A percentile compares a stretch with the other conserved stretches of the same genome.
Conservation (phyloP, 2,329 filamentous ascomycete species). For the Colletotrichum kahawae region DNA sequence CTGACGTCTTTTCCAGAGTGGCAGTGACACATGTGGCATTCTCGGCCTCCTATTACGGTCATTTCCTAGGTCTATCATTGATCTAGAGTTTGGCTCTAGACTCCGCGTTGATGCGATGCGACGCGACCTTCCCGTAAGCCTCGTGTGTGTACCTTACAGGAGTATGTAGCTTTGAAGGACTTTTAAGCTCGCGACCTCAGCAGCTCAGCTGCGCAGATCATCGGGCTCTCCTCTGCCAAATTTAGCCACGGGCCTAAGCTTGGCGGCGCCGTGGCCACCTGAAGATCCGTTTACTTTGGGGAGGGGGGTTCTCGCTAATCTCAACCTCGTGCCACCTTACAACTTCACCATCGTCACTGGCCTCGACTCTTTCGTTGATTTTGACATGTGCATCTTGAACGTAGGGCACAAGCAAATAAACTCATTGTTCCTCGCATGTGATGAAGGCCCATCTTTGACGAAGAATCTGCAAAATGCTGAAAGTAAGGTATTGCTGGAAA, state of each 20-base stretch:
- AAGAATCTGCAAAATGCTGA: accelerated
- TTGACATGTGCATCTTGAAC: background rate
- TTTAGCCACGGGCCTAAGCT: background rate
- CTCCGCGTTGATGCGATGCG: background rate
- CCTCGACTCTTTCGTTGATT: background rate
- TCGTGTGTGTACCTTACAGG: background rate
- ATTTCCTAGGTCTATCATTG: background rate
- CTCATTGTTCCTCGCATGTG: background rate
- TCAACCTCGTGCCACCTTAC: background rate
- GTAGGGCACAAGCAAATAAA: background rate
- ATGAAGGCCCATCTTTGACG: background rate
- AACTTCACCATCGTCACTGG: background rate
- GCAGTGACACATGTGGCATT: background rate
- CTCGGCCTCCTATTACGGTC: background rate
- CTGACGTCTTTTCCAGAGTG: background rate
- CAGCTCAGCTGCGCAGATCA: slow-evolving; percentile 6
- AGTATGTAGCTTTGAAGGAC: background rate
- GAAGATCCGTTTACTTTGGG: background rate
- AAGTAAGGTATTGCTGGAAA: background rate
- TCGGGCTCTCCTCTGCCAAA: background rate
- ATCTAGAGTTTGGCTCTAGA: background rate
- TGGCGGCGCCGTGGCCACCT: background rate
- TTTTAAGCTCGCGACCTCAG: background rate
- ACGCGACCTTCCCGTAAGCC: background rate
- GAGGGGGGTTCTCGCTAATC: background rate